Evolutionary conservation across 345 rosid genomes (phyloP), one percentile per base, ranked within the genome.

Genomic region (Boechera retrofracta): DNA sequence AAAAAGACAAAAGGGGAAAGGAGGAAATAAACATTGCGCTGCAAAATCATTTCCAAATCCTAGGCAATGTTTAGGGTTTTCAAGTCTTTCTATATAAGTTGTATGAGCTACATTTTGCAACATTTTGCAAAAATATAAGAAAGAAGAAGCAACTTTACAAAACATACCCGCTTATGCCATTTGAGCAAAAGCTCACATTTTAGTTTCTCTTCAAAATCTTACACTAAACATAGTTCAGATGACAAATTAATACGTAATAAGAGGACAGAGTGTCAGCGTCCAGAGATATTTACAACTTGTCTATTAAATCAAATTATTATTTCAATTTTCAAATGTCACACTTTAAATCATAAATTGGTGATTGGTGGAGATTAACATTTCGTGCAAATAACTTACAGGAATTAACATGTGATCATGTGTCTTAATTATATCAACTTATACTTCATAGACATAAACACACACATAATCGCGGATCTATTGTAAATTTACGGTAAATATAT

Each of bases 391-490:
- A 28, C 6, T 26, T 29, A 29, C 53, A 31, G 7, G 29, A 21
- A 55, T 44, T 54, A 47, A 64, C 63, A 64, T 52, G 6, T 16
- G 32, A 39, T 51, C 69, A 73, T 64, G 52, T 72, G 41, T 26
- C 62, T 38, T 63, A 31, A 29, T 36, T 36, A 49, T 13, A 60
- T 38, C 24, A 61, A 21, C 69, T 49, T 5, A 71, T 58, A 58
- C 49, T 35, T 59, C 35, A 41, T 28, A 24, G 24, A 44, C 45
- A 35, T 35, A 45, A 13, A 63, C 12, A 61, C 29, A 71, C 35
- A 51, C 32, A 18, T 13, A 72, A 28, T 28, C 41, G 24, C 41
- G 54, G 47, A 64, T 73, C 54, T 44, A 42, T 28, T 55, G 36
- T 12, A 67, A 36, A 26, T 26, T 67, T 36, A 15, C 15, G 33